Base-by-base conservation (phyloP, 2,329 filamentous ascomycete species). In the Microcyclospora tardicrescens region DNA sequence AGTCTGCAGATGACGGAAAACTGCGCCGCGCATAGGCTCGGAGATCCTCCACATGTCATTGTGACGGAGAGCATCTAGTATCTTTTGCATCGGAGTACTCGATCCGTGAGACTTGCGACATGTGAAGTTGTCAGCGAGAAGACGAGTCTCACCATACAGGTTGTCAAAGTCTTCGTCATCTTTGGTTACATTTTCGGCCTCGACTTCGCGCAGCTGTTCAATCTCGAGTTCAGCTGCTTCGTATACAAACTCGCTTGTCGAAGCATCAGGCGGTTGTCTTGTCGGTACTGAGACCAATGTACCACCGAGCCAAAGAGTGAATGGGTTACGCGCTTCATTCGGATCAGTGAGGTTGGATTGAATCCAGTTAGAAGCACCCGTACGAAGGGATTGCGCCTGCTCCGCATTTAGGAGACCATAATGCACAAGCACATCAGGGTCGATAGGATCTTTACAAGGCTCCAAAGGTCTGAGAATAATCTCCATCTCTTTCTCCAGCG, bases 1-100 rank as follows among this genome's bases (percentile, higher is more conserved):
- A 1, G 66, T 59, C 47, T 79, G 74, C 39, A 89, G 69, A 39
- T 73, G 63, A 33, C 73, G 71, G 57, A 87, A 93, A 0, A 89
- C 64, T 0, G 68, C 63, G 0, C 78, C 78, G 5, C 84, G 75
- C 13, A 69, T 57, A 2, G 61, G 56, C 0, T 59, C 49, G 0
- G 69, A 66, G 10, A 89, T 72, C 0, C 69, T 64, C 60, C 74
- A 83, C 12, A 89, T 57, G 47, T 87, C 69, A 0, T 64, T 36
- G 15, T 58, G 56, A 36, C 61, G 49, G 32, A 69, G 47, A 28
- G 62, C 48, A 33, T 61, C 45, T 37, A 62, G 42, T 29, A 67
- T 50, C 35, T 62, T 48, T 8, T 24, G 19, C 19, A 8, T 24
- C 19, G 53, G 37, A 36, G 56, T 49, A 0, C 48, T 60, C 14